Base-by-base conservation (phyloP, 148 eudicot species). In the Fagopyrum tataricum region DNA sequence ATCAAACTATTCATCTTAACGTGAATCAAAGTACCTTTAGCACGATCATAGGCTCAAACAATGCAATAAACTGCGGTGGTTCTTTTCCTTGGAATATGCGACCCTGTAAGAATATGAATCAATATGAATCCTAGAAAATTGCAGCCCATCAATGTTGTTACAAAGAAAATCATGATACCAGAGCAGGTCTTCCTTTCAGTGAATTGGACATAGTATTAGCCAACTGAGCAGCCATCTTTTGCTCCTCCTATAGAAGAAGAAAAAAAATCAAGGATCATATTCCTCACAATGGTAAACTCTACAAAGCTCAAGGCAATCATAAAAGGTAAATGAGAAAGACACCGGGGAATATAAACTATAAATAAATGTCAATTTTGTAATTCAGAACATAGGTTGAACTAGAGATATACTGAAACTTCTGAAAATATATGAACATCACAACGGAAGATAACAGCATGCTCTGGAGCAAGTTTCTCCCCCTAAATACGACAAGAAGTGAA, bases 31-130 rank as follows among this genome's bases (percentile, higher is more conserved):
- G 46, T 84, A 96, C 99, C 99, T 92, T 96, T 21, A 96, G 86
- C 75, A 96, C 82, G 73, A 96, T 89, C 97, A 96, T 92, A 74
- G 97, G 99, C 83, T 92, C 92, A 80, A 96, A 90, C 70, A 90
- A 79, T 42, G 97, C 95, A 76, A 96, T 72, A 71, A 96, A 92
- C 52, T 96, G 99, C 48, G 99, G 96, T 41, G 99, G 99, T 74
- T 96, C 99, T 82, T 89, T 96, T 42, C 96, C 99, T 87, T 96
- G 92, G 73, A 48, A 90, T 51, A 96, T 77, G 73, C 91, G 87
- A 76, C 99, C 99, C 99, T 96, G 84, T 53, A 80, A 39, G 39
- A 73, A 23, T 14, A 47, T 17, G 59, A 20, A 51, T 67, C 31
- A 21, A 18, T 66, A 43, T 18, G 72, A 46, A 42, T 20, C 13